Evolutionary conservation across 768 basidiomycete genomes (phyloP).

Genomic region (Rhodotorula graminis): DNA sequence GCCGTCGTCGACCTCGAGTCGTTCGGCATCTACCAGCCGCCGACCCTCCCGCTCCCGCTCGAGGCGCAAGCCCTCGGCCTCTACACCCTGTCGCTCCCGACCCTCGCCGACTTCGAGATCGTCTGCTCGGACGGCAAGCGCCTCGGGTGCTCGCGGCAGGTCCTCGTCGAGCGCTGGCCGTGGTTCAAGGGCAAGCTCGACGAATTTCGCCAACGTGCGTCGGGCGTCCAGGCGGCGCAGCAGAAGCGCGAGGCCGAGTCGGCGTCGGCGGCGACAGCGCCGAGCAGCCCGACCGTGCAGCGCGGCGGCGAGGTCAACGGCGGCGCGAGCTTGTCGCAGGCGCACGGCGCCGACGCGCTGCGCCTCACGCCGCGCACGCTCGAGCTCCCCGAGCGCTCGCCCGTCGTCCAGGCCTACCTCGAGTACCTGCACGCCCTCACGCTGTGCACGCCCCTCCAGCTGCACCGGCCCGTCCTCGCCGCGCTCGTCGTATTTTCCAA

Average conservation of each 20-base stretch:
- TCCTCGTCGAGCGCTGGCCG: slow-evolving; percentile 88
- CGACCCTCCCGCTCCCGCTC: slow-evolving; percentile 57
- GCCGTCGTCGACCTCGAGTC: slow-evolving; percentile 49
- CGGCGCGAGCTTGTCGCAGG: slow-evolving; percentile 15
- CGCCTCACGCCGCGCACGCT: slow-evolving; percentile 55
- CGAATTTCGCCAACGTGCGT: slow-evolving; percentile 17
- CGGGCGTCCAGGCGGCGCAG: slow-evolving; percentile 14
- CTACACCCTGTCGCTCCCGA: slow-evolving; percentile 55
- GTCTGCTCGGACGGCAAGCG: slow-evolving; percentile 83
- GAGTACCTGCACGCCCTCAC: slow-evolving; percentile 90
- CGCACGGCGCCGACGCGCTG: not conserved
- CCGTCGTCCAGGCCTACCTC: slow-evolving; percentile 77
- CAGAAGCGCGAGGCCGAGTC: not conserved
- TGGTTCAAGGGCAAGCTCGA: slow-evolving; percentile 62
- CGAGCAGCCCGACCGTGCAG: not conserved
- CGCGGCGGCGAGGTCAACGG: not conserved
- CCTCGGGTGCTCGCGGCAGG: slow-evolving; percentile 71
- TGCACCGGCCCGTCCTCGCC: slow-evolving; percentile 79
- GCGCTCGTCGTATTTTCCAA: slow-evolving; percentile 77
- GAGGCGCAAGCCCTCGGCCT: slow-evolving; percentile 80
- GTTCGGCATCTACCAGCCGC: slow-evolving; percentile 91
- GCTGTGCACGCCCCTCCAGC: slow-evolving; percentile 83
- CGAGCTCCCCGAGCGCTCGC: slow-evolving; percentile 79
- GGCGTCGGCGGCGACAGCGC: not conserved
- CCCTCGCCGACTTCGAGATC: slow-evolving; percentile 74